A percentile compares a stretch with the other conserved stretches of the same genome.
Conservation (phyloP, 805 yeast genomes). For the Naumovozyma dairenensis region DNA sequence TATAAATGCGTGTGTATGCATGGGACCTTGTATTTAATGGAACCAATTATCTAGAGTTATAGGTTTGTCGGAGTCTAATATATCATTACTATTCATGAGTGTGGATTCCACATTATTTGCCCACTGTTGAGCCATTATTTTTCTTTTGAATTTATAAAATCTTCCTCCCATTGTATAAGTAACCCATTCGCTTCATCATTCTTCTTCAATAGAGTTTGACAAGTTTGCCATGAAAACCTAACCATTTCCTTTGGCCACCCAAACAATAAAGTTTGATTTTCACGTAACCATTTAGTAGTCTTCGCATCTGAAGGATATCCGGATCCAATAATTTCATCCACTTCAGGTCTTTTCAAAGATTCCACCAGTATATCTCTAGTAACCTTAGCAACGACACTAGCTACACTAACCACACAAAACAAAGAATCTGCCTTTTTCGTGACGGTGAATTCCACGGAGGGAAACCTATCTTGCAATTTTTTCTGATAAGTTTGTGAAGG, state of each 20-base stretch:
- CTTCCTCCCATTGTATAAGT: slow-evolving; percentile 52
- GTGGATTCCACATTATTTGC: no score
- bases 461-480: slow-evolving; percentile 62
- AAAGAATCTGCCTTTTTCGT: slow-evolving; percentile 92
- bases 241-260: slow-evolving; percentile 76
- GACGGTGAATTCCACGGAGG: slow-evolving; percentile 58
- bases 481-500: slow-evolving; percentile 80
- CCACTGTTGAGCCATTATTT: slow-evolving; percentile 21
- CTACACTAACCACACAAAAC: slow-evolving; percentile 87
- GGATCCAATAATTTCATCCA: slow-evolving; percentile 52
- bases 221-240: slow-evolving; percentile 91
- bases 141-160: slow-evolving; percentile 26
- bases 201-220: slow-evolving; percentile 57
- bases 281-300: slow-evolving; percentile 67
- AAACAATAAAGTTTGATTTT: slow-evolving; percentile 56
- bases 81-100: no score
- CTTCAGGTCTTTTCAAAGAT: slow-evolving; percentile 11
- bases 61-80: no score
- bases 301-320: slow-evolving; percentile 94
- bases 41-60: slow-evolving; percentile 25
- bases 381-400: slow-evolving; percentile 92
- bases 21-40: no score
- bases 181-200: slow-evolving; percentile 29
- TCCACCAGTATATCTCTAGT: slow-evolving; percentile 61
- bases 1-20: no score